Evolutionary conservation across 495 filamentous ascomycete species (phyloP).

Genomic region (Patellaria atrata): DNA sequence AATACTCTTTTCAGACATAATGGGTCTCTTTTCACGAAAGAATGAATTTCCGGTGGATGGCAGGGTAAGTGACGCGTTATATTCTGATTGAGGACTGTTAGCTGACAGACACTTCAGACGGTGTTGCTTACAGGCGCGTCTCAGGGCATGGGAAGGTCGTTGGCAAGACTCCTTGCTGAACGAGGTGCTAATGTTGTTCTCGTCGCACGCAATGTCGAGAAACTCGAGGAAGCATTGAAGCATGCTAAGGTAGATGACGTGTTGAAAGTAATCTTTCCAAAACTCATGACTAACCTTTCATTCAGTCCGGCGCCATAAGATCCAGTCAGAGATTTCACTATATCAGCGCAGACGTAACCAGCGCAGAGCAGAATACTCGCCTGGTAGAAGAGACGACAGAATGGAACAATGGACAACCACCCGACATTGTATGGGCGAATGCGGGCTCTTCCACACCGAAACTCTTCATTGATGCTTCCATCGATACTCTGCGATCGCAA

Average conservation of each 20-base stretch:
- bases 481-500: conserved; percentile 53
- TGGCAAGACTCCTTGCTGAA: conserved; percentile 54
- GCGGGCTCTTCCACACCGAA: conserved; percentile 64
- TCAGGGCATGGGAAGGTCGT: conserved; percentile 73
- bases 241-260: conserved; percentile 32
- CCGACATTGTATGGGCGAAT: conserved; percentile 86
- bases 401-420: conserved; percentile 66
- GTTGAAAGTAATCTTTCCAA: not conserved
- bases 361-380: conserved; percentile 46
- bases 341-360: conserved; percentile 71
- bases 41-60: conserved; percentile 76
- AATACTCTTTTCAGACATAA: conserved; percentile 30
- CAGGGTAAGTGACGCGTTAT: conserved; percentile 42
- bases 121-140: conserved; percentile 84
- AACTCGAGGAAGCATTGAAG: conserved; percentile 58
- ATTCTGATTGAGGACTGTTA: not conserved
- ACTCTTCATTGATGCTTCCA: conserved; percentile 60
- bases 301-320: conserved; percentile 43
- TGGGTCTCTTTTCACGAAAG: conserved; percentile 50
- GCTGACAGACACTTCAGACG: conserved; percentile 37
- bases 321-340: conserved; percentile 65
- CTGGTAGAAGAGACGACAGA: conserved; percentile 56
- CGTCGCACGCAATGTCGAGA: conserved; percentile 59
- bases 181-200: conserved; percentile 83
- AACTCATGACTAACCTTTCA: too few species aligned